These are phyloP conservation scores for Talaromyces sp. DNA, from an alignment of 2,329 filamentous ascomycete species.

Conservation along the genomic window DNA sequence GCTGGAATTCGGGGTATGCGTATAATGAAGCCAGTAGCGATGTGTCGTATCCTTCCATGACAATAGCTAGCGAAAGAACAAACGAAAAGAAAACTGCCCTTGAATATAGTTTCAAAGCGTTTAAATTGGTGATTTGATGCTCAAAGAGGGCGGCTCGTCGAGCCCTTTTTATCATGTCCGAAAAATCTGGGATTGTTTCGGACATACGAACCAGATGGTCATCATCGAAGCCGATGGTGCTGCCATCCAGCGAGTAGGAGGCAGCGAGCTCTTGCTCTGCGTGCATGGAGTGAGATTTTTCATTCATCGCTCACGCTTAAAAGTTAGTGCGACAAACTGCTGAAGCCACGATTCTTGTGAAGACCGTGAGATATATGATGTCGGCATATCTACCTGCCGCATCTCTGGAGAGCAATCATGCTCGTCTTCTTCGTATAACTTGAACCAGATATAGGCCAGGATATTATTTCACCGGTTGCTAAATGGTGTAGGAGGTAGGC, in stretches of 20 bases:
- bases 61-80: slow-evolving; percentile 42
- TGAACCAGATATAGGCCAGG: background rate
- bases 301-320: background rate
- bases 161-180: slow-evolving; percentile 2
- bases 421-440: background rate
- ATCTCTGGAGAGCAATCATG: background rate
- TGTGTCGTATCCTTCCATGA: slow-evolving; percentile 54
- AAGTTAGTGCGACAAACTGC: background rate
- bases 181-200: slow-evolving; percentile 28
- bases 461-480: background rate
- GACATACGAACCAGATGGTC: slow-evolving; percentile 23
- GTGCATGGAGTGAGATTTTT: background rate
- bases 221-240: slow-evolving; percentile 25
- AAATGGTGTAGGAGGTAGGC: background rate
- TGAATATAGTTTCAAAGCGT: slow-evolving; percentile 18
- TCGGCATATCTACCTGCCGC: background rate
- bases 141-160: slow-evolving; percentile 11
- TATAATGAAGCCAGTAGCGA: slow-evolving; percentile 49
- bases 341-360: background rate
- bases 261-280: background rate
- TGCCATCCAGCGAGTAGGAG: slow-evolving; percentile 15
- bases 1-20: slow-evolving; percentile 42
- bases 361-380: background rate
- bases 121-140: slow-evolving; percentile 15
- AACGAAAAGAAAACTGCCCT: slow-evolving; percentile 31